Conservation (phyloP, 2,329 filamentous ascomycete species). For the Raffaelea deltoideospora region DNA sequence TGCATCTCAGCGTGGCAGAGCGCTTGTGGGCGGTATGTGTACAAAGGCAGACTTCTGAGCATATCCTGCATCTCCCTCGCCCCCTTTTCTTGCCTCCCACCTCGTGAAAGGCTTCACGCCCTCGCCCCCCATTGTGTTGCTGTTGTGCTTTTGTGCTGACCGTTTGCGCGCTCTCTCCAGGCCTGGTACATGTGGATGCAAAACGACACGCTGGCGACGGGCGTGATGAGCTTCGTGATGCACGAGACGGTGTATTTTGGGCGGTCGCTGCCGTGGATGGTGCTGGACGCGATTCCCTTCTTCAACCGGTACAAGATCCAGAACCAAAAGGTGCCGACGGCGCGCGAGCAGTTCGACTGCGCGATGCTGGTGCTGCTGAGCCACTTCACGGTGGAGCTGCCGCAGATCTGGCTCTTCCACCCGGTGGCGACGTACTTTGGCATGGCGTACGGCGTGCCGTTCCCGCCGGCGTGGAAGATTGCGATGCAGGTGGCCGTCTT, state of each 20-base stretch:
- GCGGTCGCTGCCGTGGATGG: constrained; percentile 76
- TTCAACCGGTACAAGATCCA: constrained; percentile 96
- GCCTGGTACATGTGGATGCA: constrained; percentile 97
- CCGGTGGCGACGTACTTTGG: constrained; percentile 88
- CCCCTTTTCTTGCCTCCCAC: neutral
- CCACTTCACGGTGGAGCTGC: constrained; percentile 95
- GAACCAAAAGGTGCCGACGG: constrained; percentile 76
- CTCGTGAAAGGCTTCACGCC: too few relatives aligned
- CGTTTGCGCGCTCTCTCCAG: constrained; percentile 15
- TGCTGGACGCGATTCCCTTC: constrained; percentile 74
- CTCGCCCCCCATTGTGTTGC: too few relatives aligned
- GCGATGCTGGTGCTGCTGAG: constrained; percentile 82
- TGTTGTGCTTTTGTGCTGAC: too few relatives aligned
- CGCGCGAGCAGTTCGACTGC: constrained; percentile 87
- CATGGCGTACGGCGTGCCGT: constrained; percentile 75
- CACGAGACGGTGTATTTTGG: constrained; percentile 95
- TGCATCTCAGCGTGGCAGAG: constrained; percentile 75
- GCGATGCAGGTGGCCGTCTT: constrained; percentile 82
- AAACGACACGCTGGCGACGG: constrained; percentile 90
- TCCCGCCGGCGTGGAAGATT: constrained; percentile 76
- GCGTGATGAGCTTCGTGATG: constrained; percentile 93
- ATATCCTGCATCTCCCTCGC: neutral
- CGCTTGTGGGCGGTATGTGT: constrained; percentile 64
- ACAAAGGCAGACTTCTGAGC: too few relatives aligned
- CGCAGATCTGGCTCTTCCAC: constrained; percentile 99